Evolutionary conservation across 345 rosid species (phyloP).

Genomic region (Lumnitzera littorea): DNA sequence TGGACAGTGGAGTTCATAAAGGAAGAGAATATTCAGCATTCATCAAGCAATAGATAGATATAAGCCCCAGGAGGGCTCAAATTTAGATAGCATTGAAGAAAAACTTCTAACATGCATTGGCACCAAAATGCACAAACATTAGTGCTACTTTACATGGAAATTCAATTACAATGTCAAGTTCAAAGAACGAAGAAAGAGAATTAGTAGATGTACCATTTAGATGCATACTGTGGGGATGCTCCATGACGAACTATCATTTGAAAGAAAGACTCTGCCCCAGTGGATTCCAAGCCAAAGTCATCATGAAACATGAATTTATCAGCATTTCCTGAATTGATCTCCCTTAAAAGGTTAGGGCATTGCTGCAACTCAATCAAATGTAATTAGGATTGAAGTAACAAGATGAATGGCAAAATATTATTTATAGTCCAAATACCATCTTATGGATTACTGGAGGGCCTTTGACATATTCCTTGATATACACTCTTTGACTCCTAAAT

Average conservation of each 20-base stretch:
- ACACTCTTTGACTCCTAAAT: constrained; percentile 42
- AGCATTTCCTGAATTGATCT: constrained; percentile 48
- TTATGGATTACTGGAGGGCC: constrained; percentile 37
- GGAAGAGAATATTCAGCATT: constrained; percentile 2
- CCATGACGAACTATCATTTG: constrained; percentile 60
- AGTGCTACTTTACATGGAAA: background rate
- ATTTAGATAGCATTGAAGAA: background rate
- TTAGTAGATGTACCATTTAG: constrained; percentile 47
- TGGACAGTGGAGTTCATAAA: constrained; percentile 17
- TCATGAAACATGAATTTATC: constrained; percentile 45
- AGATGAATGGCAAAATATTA: background rate
- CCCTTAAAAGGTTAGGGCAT: constrained; percentile 26
- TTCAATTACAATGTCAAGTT: background rate
- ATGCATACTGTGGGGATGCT: constrained; percentile 53
- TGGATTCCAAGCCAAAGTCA: constrained; percentile 40
- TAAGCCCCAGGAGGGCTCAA: background rate
- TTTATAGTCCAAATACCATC: constrained; percentile 28
- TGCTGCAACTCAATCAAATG: constrained; percentile 32
- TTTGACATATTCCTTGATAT: constrained; percentile 62
- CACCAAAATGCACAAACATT: too few relatives aligned
- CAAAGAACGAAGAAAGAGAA: constrained; percentile 3
- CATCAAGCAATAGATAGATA: background rate
- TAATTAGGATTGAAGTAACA: constrained; percentile 10
- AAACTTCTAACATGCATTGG: too few relatives aligned
- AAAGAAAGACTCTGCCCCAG: constrained; percentile 50